Evolutionary conservation across 108 stramenopile genomes (phyloP), one percentile per base, ranked within the genome.

Genomic region (Epithemia pelagica): DNA sequence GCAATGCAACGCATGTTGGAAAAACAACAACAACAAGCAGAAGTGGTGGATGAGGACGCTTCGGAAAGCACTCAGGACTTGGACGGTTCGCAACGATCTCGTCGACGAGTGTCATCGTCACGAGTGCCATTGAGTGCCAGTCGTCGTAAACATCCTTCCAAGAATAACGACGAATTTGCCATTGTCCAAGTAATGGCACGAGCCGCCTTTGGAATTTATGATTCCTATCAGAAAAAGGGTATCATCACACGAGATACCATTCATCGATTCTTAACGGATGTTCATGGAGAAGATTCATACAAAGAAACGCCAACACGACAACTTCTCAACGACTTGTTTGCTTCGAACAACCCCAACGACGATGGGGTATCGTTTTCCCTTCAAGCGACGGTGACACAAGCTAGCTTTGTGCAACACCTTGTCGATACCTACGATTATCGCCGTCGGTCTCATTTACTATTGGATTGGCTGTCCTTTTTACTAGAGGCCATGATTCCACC

Each of bases 241-340:
- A 54, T 67, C 8, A 58, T 93, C 25, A 69, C 75, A 22, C 62
- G 91, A 32, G 91, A 93, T 68, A 93, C 89, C 28, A 32, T 93
- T 1, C 91, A 90, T 66, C 77, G 89, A 56, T 93, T 90, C 73
- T 62, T 93, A 37, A 77, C 82, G 20, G 91, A 93, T 52, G 75
- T 93, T 26, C 76, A 93, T 31, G 91, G 91, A 30, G 91, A 93
- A 58, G 86, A 88, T 28, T 84, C 82, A 30, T 85, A 78, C 71
- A 86, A 90, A 62, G 65, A 73, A 46, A 59, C 73, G 0, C 57
- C 61, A 0, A 73, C 80, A 28, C 66, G 68, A 62, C 57, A 64
- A 22, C 55, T 79, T 29, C 64, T 93, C 64, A 83, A 85, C 59
- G 58, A 65, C 30, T 65, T 93, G 54, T 93, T 90, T 67, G 54